Base-by-base conservation (phyloP, 2,329 filamentous ascomycete species). In the Colletotrichum sojae region DNA sequence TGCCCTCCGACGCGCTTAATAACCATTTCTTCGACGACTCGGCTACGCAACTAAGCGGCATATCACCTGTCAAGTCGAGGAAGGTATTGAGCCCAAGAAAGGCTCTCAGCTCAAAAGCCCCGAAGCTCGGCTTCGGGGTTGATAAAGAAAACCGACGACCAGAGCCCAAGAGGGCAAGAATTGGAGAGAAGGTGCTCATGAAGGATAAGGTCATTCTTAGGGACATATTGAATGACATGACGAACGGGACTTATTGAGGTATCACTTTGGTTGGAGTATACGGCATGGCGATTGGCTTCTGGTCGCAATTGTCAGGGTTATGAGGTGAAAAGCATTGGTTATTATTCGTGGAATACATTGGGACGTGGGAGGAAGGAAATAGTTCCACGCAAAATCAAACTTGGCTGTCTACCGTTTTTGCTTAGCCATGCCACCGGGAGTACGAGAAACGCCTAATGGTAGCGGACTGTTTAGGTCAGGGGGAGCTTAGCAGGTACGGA, bases 221-320 rank as follows among this genome's bases (percentile, higher is more conserved):
- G 76, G 92, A 95, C 83, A 90, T 97, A 72, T 84, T 94, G 74
- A 94, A 96, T 80, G 93, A 94, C 72, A 83, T 90, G 81, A 85
- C 81, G 61, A 80, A 83, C 66, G 82, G 82, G 73, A 81, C 77
- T 75, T 83, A 79, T 76, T 80, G 63, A 71, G 48, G 51, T 63
- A 55, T 49, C 27, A 40, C 49, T 20, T 12, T 27, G 12, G 12
- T 66, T 70, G 67, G 60, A 67, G 66, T 62, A 36, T 6, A 36
- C 31, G 31, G 31, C 31, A 63, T 52, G 61, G 51, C 62, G 27
- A 61, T 56, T 12, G 31, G 27, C 18, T 49, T 22, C 20, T 9
- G 46, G 46, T 49, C 18, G 18, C 12, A 49, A 6, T 22, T 60
- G 46, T 45, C 25, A 68, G 58, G 64, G 56, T 61, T 70, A 55